Evolutionary conservation across 257 asterid genomes (phyloP), one percentile per base, ranked within the genome.

Genomic region (Przewalskia tangutica): DNA sequence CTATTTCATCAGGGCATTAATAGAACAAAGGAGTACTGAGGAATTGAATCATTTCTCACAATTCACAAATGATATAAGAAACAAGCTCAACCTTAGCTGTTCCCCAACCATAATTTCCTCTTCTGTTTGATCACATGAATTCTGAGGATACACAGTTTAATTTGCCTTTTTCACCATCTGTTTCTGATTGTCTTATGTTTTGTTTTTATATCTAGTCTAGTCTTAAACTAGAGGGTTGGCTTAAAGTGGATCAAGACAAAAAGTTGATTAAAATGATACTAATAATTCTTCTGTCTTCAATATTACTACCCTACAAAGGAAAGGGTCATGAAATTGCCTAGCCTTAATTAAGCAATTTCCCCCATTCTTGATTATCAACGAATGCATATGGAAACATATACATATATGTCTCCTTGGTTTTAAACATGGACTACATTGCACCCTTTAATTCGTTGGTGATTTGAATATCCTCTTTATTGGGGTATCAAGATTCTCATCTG

Each of bases 111-210:
- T 18, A 36, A 7, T 38, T 66, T 38, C 76, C 14, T 17, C 27
- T 34, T 65, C 51, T 66, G 76, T 66, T 66, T 66, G 76, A 38
- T 66, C 76, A 66, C 76, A 66, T 66, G 76, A 66, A 66, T 66
- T 36, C 76, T 66, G 76, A 36, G 38, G 27, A 38, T 38, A 3
- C 42, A 38, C 42, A 3, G 42, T 38, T 6, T 38, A 38, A 7
- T 1, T 34, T 36, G 4, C 76, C 51, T 66, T 66, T 36, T 66
- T 66, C 76, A 66, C 38, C 23, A 36, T 66, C 76, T 38, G 27
- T 66, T 66, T 66, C 50, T 40, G 18, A 16, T 16, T 36, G 50
- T 38, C 27, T 66, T 66, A 0, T 38, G 38, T 40, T 66, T 16
- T 66, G 14, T 8, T 0, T 2, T 0, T 46, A 8, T 34, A 46